Base-by-base conservation (phyloP, 441 rosid genomes). In the Erodium trifolium region DNA sequence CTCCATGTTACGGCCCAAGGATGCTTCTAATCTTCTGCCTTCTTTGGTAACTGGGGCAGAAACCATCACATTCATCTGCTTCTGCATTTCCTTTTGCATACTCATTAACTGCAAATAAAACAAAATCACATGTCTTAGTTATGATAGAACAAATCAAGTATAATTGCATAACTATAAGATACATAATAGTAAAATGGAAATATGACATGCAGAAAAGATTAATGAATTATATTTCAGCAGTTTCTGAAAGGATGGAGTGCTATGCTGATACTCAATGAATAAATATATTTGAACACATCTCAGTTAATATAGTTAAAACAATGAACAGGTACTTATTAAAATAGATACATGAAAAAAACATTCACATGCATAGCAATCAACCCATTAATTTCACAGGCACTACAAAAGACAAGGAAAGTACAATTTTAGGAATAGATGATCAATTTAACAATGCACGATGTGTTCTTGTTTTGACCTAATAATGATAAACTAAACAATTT, bases 71-170 rank as follows among this genome's bases (percentile, higher is more conserved):
- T 77, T 68, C 82, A 84, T 73, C 70, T 81, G 87, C 81, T 77
- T 81, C 77, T 81, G 83, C 78, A 78, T 81, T 69, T 84, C 87
- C 72, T 80, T 81, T 71, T 84, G 87, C 75, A 68, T 53, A 68
- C 68, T 72, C 76, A 79, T 69, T 41, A 77, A 64, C 87, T 84
- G 76, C 63, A 57, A 45, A 63, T 64, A 13, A 13, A 41, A 70
- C 62, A 47, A 70, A 51, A 68, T 49, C 12, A 64, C 17, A 65
- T 62, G 63, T 59, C 59, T 37, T 34, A 60, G 17, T 31, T n/a
- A 13, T 69, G 5, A 34, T 45, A 55, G 66, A 35, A 31, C 64
- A 47, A 19, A 19, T 34, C 34, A 31, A 57, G 63, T 16, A 57
- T 9, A 18, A 16, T 23, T 34, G 5, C 37, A 57, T 57, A 57